Conservation (phyloP, 257 asterid genomes). For the Jacaranda copaia region DNA sequence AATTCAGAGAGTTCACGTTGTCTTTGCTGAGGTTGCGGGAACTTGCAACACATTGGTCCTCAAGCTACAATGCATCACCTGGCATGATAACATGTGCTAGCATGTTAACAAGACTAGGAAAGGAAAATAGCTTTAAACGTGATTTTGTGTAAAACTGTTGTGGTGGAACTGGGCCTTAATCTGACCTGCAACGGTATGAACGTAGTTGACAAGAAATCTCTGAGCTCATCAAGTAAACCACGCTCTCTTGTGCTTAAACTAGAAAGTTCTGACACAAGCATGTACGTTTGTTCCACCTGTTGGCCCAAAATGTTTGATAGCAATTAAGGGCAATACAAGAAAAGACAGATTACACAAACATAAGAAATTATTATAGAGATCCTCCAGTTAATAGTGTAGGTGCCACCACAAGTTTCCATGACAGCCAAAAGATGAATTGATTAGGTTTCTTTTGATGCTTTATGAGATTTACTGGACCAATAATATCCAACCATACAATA, state of each 20-base stretch:
- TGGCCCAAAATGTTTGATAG: not conserved
- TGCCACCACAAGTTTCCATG: not conserved
- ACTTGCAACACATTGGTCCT: slow-evolving; percentile 54
- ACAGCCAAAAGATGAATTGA: not conserved
- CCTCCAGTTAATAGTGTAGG: not conserved
- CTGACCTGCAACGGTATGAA: slow-evolving; percentile 58
- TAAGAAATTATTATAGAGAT: not conserved
- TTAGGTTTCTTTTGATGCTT: not conserved
- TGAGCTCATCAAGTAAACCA: slow-evolving; percentile 50
- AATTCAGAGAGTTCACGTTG: slow-evolving; percentile 38
- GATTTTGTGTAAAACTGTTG: not conserved
- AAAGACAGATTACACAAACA: not conserved
- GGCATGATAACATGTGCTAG: slow-evolving; percentile 33
- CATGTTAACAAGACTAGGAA: not conserved
- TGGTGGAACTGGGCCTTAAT: too few relatives aligned
- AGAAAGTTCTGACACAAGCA: slow-evolving; percentile 52
- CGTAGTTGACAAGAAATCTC: slow-evolving; percentile 49
- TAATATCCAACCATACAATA: not conserved
- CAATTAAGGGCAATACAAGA: slow-evolving; percentile 8
- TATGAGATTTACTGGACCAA: too few relatives aligned
- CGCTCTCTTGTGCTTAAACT: slow-evolving; percentile 44
- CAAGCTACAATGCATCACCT: slow-evolving; percentile 61
- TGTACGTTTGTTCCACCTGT: slow-evolving; percentile 61
- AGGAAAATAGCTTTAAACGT: not conserved
- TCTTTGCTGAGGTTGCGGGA: slow-evolving; percentile 40